Evolutionary conservation across 2,329 filamentous ascomycete genomes (phyloP).

Genomic region (Elsinoe australis): DNA sequence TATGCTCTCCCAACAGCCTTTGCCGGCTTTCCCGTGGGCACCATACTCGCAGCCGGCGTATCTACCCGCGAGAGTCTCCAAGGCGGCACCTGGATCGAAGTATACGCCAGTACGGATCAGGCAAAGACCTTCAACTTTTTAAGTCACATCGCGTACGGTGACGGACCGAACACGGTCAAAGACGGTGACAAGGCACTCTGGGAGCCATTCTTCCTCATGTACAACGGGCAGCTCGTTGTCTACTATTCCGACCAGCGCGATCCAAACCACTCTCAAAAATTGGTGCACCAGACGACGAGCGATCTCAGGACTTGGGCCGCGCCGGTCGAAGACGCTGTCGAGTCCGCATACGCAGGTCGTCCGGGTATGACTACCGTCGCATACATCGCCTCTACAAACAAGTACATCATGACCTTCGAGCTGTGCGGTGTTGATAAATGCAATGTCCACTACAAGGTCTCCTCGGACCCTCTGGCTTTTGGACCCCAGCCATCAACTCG

Average conservation of each 20-base stretch:
- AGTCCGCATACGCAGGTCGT: slow-evolving; percentile 46
- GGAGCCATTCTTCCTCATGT: slow-evolving; percentile 52
- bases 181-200: slow-evolving; percentile 54
- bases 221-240: slow-evolving; percentile 46
- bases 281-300: slow-evolving; percentile 46
- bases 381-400: slow-evolving; percentile 39
- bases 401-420: slow-evolving; percentile 51
- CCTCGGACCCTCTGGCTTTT: slow-evolving; percentile 34
- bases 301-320: slow-evolving; percentile 48
- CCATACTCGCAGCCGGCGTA: slow-evolving; percentile 53
- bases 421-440: slow-evolving; percentile 35
- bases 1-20: slow-evolving; percentile 52
- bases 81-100: slow-evolving; percentile 52
- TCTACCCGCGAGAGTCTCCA: slow-evolving; percentile 51
- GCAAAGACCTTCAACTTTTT: slow-evolving; percentile 29
- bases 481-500: too few relatives aligned
- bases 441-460: slow-evolving; percentile 41
- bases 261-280: slow-evolving; percentile 50
- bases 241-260: slow-evolving; percentile 57
- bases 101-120: slow-evolving; percentile 55
- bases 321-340: slow-evolving; percentile 47
- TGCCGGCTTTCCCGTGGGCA: slow-evolving; percentile 52
- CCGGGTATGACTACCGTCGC: slow-evolving; percentile 53
- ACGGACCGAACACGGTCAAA: neutral
- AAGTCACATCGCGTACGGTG: slow-evolving; percentile 10